A percentile compares a stretch with the other conserved stretches of the same genome.
Conservation (phyloP, 495 filamentous ascomycete genomes). For the Lophium mytilinum region DNA sequence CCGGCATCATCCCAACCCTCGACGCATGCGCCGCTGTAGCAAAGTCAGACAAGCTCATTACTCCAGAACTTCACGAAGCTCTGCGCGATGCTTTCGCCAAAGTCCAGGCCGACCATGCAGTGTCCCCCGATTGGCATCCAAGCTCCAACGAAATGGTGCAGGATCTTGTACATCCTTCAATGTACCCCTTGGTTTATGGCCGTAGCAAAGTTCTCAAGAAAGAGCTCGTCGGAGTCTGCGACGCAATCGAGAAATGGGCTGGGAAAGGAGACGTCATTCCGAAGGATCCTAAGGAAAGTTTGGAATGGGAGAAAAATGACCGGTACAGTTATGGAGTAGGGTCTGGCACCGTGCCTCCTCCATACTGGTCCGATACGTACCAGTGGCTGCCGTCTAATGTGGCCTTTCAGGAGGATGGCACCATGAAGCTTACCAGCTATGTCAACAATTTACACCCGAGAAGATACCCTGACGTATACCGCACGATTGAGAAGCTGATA, state of each 20-base stretch:
- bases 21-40: constrained; percentile 15
- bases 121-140: constrained; percentile 51
- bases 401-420: constrained; percentile 30
- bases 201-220: constrained; percentile 39
- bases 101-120: constrained; percentile 19
- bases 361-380: constrained; percentile 29
- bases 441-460: constrained; percentile 56
- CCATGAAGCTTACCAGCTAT: constrained; percentile 38
- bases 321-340: background rate
- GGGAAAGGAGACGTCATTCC: constrained; percentile 36
- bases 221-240: constrained; percentile 34
- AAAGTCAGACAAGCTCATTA: constrained; percentile 23
- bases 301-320: constrained; percentile 3
- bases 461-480: constrained; percentile 42
- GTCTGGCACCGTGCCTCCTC: background rate
- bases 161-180: constrained; percentile 53
- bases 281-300: constrained; percentile 4
- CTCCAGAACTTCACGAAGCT: background rate
- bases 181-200: constrained; percentile 53
- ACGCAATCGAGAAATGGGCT: constrained; percentile 32
- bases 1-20: constrained; percentile 12
- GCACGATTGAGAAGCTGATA: constrained; percentile 44
- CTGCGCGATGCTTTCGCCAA: constrained; percentile 11
- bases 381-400: constrained; percentile 58
- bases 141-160: constrained; percentile 47